Conservation (phyloP, 768 basidiomycete genomes). For the Leccinum broughii region DNA sequence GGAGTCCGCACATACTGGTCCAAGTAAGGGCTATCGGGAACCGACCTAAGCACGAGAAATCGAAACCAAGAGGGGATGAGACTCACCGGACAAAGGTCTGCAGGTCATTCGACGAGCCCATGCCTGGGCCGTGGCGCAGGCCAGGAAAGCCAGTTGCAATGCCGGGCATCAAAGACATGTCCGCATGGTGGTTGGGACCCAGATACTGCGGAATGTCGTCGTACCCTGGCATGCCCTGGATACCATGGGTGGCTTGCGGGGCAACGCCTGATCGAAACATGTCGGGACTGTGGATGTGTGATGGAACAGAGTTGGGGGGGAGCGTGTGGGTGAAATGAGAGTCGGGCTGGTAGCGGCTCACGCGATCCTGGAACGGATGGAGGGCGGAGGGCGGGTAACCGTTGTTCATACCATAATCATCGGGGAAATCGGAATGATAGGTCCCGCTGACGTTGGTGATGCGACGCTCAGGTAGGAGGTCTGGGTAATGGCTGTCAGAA, state of each 20-base stretch:
- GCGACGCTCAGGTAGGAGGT: constrained; percentile 60
- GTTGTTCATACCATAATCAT: constrained; percentile 57
- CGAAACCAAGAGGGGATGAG: constrained; percentile 20
- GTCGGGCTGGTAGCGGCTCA: constrained; percentile 57
- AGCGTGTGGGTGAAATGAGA: constrained; percentile 49
- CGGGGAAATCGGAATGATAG: constrained; percentile 61
- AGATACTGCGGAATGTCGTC: constrained; percentile 63
- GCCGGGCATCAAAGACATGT: constrained; percentile 60
- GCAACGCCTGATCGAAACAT: constrained; percentile 62
- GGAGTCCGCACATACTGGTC: constrained; percentile 83
- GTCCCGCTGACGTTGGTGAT: constrained; percentile 45
- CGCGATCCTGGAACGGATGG: constrained; percentile 60
- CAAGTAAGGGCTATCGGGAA: constrained; percentile 62
- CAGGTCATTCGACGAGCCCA: constrained; percentile 68
- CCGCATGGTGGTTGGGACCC: constrained; percentile 49
- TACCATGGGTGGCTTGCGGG: constrained; percentile 68
- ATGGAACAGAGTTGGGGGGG: constrained; percentile 41
- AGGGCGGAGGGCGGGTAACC: constrained; percentile 51
- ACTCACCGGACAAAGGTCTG: constrained; percentile 78
- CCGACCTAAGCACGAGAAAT: constrained; percentile 15
- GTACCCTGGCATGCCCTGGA: constrained; percentile 53
- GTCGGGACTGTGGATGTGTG: constrained; percentile 56
- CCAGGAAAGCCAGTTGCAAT: constrained; percentile 64
- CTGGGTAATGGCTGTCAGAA: constrained; percentile 53
- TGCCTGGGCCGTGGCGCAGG: constrained; percentile 59